phyloP scores from a whole-genome alignment of 345 rosid species.

The Ceriops zippeliana region DNA sequence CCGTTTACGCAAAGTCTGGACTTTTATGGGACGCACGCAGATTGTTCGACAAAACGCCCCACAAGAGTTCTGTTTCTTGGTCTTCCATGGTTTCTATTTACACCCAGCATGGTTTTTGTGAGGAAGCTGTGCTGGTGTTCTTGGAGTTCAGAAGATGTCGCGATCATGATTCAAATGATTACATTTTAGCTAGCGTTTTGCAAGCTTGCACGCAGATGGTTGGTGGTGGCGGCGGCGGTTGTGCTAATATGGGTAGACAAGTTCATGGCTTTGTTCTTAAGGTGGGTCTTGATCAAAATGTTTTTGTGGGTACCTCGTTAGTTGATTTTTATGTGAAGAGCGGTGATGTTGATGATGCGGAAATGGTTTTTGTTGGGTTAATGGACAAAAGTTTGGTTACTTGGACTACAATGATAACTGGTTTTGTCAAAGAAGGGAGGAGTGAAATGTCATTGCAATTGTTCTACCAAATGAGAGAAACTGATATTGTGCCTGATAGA shows the following conservation, averaged over 20 bases:
- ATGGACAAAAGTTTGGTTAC: conserved; percentile 47
- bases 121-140: conserved; percentile 45
- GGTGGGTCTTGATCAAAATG: conserved; percentile 56
- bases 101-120: conserved; percentile 35
- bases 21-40: conserved; percentile 31
- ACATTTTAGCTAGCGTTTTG: conserved; percentile 62
- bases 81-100: conserved; percentile 70
- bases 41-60: conserved; percentile 55
- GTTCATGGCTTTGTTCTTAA: conserved; percentile 51
- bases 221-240: conserved; percentile 8
- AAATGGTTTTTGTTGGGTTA: conserved; percentile 57
- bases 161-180: conserved; percentile 43
- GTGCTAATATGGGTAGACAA: conserved; percentile 35
- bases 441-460: conserved; percentile 47
- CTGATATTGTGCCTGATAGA: conserved; percentile 40
- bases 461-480: conserved; percentile 41
- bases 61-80: conserved; percentile 66
- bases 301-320: conserved; percentile 63
- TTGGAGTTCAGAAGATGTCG: conserved; percentile 40
- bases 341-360: conserved; percentile 48
- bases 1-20: conserved; percentile 22
- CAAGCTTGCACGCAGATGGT: conserved; percentile 46
- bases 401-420: conserved; percentile 67
- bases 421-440: conserved; percentile 54
- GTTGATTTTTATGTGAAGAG: conserved; percentile 52